phyloP scores from a whole-genome alignment of 1,139 yeast genomes.

The Yamadazyma dushanensis region DNA sequence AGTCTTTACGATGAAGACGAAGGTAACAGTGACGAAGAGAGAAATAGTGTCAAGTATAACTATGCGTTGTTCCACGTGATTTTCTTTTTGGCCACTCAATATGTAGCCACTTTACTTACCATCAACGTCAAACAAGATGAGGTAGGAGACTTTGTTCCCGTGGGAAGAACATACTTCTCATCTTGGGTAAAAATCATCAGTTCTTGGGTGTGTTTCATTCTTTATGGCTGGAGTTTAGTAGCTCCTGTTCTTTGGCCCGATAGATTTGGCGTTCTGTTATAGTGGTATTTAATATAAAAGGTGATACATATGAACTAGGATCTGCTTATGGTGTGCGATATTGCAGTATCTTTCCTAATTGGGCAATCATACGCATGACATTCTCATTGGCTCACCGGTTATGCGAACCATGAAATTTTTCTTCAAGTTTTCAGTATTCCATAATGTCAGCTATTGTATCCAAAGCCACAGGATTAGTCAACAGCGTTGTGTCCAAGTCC shows the following conservation, averaged over 20 bases:
- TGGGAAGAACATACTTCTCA: constrained; percentile 93
- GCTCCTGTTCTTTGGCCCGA: constrained; percentile 94
- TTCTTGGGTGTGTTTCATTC: constrained; percentile 85
- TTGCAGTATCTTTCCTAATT: constrained; percentile 16
- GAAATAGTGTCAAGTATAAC: constrained; percentile 73
- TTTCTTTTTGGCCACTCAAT: constrained; percentile 94
- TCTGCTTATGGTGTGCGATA: too few relatives aligned
- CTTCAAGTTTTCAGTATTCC: constrained; percentile 8
- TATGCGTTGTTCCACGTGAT: constrained; percentile 87
- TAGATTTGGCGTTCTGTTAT: constrained; percentile 54
- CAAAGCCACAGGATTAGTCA: constrained; percentile 48
- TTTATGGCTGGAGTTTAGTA: constrained; percentile 87
- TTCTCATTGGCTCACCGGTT: constrained; percentile 12
- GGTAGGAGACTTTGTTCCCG: constrained; percentile 90
- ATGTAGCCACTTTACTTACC: constrained; percentile 91
- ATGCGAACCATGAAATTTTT: constrained; percentile 9
- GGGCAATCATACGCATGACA: constrained; percentile 20
- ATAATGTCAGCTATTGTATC: constrained; percentile 49
- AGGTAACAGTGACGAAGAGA: constrained; percentile 50
- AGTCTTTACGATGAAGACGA: constrained; percentile 57
- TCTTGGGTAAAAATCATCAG: constrained; percentile 92
- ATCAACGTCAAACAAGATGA: constrained; percentile 86
- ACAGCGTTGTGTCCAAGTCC: constrained; percentile 37
- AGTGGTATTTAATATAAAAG: too few relatives aligned
- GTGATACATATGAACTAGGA: too few relatives aligned